phyloP scores from a whole-genome alignment of 2,329 filamentous ascomycete genomes.

The Verticillium nonalfalfae region DNA sequence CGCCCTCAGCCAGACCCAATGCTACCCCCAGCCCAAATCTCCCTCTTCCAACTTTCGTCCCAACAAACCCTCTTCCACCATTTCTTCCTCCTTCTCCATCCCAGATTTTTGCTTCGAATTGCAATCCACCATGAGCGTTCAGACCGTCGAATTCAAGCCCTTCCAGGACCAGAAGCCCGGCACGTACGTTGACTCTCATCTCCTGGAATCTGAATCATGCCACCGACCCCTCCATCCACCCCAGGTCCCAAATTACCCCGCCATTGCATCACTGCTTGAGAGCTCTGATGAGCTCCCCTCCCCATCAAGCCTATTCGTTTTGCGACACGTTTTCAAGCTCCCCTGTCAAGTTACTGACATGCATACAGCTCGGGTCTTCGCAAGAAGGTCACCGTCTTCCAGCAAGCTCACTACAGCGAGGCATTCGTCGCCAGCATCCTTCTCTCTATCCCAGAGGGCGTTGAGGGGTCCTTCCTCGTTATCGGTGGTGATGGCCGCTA shows the following conservation, averaged over 20 bases:
- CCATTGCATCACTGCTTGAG: constrained; percentile 13
- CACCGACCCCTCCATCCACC: neutral
- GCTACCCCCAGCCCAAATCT: neutral
- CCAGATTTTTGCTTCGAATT: constrained; percentile 4
- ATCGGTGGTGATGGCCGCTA: constrained; percentile 96
- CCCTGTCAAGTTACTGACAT: constrained; percentile 2
- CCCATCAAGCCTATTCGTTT: neutral
- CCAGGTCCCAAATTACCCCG: constrained; percentile 20
- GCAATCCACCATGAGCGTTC: constrained; percentile 54
- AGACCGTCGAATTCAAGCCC: constrained; percentile 75
- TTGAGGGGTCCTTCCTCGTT: constrained; percentile 78
- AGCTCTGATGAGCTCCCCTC: constrained; percentile 1
- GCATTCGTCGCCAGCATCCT: constrained; percentile 92
- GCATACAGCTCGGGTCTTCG: constrained; percentile 80
- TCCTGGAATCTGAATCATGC: neutral
- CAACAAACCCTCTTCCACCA: neutral
- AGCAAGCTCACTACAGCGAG: constrained; percentile 92
- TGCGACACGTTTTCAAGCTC: neutral
- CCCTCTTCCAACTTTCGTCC: neutral
- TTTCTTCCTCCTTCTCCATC: constrained; percentile 1
- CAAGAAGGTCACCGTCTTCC: constrained; percentile 98
- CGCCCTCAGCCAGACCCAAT: neutral
- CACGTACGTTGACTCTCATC: constrained; percentile 68
- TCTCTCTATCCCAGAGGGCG: constrained; percentile 93
- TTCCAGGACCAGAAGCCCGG: constrained; percentile 98